Percentiles rank a stretch among this genome's conserved stretches.
Evolutionary conservation across 805 yeast species (phyloP).

Genomic region (Starmerella tilneyi): DNA sequence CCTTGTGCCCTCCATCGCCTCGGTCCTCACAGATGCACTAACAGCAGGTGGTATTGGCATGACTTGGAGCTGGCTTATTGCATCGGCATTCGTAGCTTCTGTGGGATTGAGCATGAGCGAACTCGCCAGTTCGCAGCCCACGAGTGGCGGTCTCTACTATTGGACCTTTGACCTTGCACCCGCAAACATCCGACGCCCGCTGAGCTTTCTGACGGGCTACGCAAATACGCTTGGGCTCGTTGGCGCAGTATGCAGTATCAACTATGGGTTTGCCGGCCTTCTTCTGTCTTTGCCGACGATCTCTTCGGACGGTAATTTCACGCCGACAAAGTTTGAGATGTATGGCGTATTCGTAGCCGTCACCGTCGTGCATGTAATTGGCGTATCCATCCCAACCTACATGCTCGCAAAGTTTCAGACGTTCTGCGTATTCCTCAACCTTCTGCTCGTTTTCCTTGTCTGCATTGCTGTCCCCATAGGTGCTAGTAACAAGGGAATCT

Average conservation of each 20-base stretch:
- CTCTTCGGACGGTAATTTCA: conserved; percentile 40
- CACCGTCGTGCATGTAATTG: conserved; percentile 42
- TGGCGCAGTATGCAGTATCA: conserved; percentile 57
- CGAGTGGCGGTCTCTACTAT: conserved; percentile 64
- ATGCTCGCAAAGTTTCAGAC: conserved; percentile 52
- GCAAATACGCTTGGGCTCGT: conserved; percentile 57
- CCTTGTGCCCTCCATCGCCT: conserved; percentile 49
- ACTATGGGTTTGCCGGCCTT: conserved; percentile 46
- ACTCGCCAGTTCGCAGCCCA: conserved; percentile 59
- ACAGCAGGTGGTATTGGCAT: conserved; percentile 55
- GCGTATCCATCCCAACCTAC: conserved; percentile 51
- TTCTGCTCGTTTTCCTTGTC: conserved; percentile 43
- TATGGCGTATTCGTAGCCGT: conserved; percentile 64
- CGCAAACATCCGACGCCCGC: conserved; percentile 39
- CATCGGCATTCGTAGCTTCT: conserved; percentile 45
- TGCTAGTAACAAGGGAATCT: conserved; percentile 24
- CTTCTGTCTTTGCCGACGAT: conserved; percentile 31
- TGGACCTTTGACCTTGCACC: conserved; percentile 65
- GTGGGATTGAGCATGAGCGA: conserved; percentile 62
- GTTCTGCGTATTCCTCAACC: conserved; percentile 46
- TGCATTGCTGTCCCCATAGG: conserved; percentile 61
- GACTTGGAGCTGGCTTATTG: conserved; percentile 64
- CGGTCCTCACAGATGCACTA: conserved; percentile 46
- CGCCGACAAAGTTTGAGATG: conserved; percentile 42
- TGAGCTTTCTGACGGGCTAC: conserved; percentile 56